phyloP scores from a whole-genome alignment of 2,329 filamentous ascomycete genomes.

The Parastagonospora nodorum region DNA sequence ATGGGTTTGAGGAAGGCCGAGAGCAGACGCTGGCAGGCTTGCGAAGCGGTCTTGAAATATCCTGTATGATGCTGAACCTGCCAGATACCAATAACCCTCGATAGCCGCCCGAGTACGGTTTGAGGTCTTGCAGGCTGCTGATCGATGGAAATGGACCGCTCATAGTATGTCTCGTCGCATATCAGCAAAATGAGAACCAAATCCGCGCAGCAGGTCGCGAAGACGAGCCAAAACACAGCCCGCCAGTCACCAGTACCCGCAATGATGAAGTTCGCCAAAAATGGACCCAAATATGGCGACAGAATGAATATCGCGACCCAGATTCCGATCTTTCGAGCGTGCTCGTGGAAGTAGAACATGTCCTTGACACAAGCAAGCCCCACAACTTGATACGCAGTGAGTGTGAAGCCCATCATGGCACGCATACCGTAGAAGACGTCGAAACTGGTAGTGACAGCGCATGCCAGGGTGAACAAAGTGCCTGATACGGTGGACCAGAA shows the following conservation, averaged over 20 bases:
- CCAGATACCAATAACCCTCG: constrained; percentile 37
- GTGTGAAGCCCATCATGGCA: constrained; percentile 27
- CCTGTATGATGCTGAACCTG: constrained; percentile 38
- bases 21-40: constrained; percentile 24
- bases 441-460: constrained; percentile 40
- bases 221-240: constrained; percentile 29
- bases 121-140: constrained; percentile 22
- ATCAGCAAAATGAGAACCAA: constrained; percentile 34
- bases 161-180: constrained; percentile 43
- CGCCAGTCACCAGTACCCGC: constrained; percentile 29
- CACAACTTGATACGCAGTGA: constrained; percentile 31
- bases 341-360: constrained; percentile 48
- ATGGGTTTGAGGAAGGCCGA: constrained; percentile 30
- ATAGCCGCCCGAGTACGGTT: constrained; percentile 16
- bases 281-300: constrained; percentile 40
- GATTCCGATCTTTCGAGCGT: constrained; percentile 42
- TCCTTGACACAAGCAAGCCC: constrained; percentile 38
- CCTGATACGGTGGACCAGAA: constrained; percentile 52
- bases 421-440: constrained; percentile 46
- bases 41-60: constrained; percentile 29
- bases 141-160: constrained; percentile 26
- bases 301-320: constrained; percentile 37
- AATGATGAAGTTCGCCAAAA: constrained; percentile 36
- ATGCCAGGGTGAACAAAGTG: constrained; percentile 46
- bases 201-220: constrained; percentile 21